Evolutionary conservation across 2,329 filamentous ascomycete species (phyloP), one percentile per base, ranked within the genome.

Genomic region (Sporothrix brasiliensis): DNA sequence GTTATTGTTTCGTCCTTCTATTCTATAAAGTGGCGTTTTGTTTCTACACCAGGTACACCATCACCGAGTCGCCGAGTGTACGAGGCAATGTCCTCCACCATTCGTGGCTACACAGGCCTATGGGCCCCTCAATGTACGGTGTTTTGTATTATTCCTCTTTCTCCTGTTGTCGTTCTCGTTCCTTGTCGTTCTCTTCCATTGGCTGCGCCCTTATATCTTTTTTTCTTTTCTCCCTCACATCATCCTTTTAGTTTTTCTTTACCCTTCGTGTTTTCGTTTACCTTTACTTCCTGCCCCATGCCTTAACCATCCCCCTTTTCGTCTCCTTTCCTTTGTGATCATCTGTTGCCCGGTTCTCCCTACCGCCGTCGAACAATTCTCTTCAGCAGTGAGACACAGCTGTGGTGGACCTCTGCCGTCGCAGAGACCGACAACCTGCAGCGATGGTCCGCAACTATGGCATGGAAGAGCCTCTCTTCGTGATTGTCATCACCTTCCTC

Each of bases 401-500:
- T 47, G 54, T 24, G 27, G 24, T 39, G 19, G 50, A 30, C 10
- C 67, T 66, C 30, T 68, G 41, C 27, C 39, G 21, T 41, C 24
- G 67, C 61, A 67, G 21, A 58, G 21, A 14, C 24, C 30, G 52
- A 49, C 24, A 47, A 41, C 39, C 24, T 34, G 66, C 56, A 16
- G 47, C 68, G 39, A 71, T 72, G 71, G 63, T 34, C 24, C 30
- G 13, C 19, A 67, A 30, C 6, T 74, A 69, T 52, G 73, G 71
- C 21, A 30, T 58, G 24, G 56, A 70, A 16, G 56, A 73, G 67
- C 58, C 72, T 13, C 68, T 74, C 21, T 73, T 72, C 19, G 19
- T 71, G 13, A 69, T 73, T 16, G 53, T 72, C 19, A 19, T 73
- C 47, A 30, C 67, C 7, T 72, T 73, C 5, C 58, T 74, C 10